A percentile compares a stretch with the other conserved stretches of the same genome.
Evolutionary conservation across 2,329 filamentous ascomycete genomes (phyloP).

Genomic region (Sclerotinia nivalis): DNA sequence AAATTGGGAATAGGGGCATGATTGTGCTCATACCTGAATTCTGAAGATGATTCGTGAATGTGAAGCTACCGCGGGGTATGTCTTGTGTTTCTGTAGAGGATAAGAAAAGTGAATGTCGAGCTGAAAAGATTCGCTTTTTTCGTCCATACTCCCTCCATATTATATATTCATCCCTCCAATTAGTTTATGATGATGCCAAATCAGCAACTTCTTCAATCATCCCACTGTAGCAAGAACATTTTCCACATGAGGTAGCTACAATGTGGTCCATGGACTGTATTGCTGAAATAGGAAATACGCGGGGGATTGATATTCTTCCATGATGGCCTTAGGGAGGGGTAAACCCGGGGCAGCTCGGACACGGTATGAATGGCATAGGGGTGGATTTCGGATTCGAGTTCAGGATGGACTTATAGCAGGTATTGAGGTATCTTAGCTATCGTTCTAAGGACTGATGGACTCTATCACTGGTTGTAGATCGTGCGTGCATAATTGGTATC

Average conservation of each 20-base stretch:
- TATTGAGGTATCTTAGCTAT: not conserved
- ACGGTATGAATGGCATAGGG: not conserved
- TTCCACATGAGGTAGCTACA: slow-evolving; percentile 16
- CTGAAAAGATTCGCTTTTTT: slow-evolving; percentile 30
- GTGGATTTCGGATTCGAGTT: not conserved
- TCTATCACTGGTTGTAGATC: not conserved
- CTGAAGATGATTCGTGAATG: slow-evolving; percentile 20
- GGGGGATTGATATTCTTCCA: slow-evolving; percentile 5
- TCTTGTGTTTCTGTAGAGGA: slow-evolving; percentile 23
- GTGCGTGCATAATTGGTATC: not conserved
- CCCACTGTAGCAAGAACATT: slow-evolving; percentile 29
- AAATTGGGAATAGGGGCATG: not conserved
- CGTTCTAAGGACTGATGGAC: no score
- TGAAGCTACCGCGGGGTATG: slow-evolving; percentile 22
- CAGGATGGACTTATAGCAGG: not conserved
- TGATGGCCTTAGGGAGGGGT: not conserved
- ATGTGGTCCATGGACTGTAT: slow-evolving; percentile 22
- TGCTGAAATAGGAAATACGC: slow-evolving; percentile 22
- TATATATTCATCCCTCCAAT: slow-evolving; percentile 23
- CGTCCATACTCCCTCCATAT: slow-evolving; percentile 16
- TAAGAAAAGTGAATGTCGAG: slow-evolving; percentile 24
- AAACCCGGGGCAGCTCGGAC: not conserved
- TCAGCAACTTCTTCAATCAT: slow-evolving; percentile 21
- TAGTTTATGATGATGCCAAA: slow-evolving; percentile 18
- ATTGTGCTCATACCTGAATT: slow-evolving; percentile 26